Base-by-base conservation (phyloP, 2,329 filamentous ascomycete genomes). In the Saccharata proteae region DNA sequence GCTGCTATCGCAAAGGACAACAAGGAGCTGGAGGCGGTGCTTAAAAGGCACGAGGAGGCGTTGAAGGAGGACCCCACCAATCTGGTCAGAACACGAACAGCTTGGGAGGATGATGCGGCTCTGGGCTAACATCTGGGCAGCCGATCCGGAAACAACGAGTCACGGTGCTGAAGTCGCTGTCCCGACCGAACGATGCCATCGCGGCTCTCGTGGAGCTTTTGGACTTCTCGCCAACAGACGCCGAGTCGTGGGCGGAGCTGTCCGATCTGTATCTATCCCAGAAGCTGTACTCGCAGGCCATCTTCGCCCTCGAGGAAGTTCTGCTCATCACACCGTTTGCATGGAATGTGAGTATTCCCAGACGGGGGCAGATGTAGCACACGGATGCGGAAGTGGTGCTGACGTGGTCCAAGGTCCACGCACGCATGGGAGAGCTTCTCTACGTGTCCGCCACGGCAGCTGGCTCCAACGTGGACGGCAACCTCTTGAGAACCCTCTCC, bases 211-310 rank as follows among this genome's bases (percentile, higher is more conserved):
- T 77, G 39, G 68, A 76, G 35, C 67, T 96, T 16, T 62, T 98
- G 27, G 80, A 92, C 49, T 76, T 79, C 38, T 80, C 77, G 32
- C 86, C 90, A 2, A 93, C 82, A 2, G 90, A 98, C 59, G 77
- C 79, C 5, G 90, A 98, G 61, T 77, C 81, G 7, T 98, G 90
- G 90, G 74, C 83, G 31, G 90, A 98, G 60, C 65, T 96, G 43
- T 74, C 82, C 32, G 84, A 93, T 51, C 60, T 94, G 38, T 96
- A 98, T 57, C 67, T 85, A 17, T 67, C 68, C 13, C 80, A 88
- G 49, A 83, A 80, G 1, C 59, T 88, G 45, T 84, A 80, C 48
- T 61, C 76, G 10, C 88, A 96, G 55, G 81, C 85, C 22, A 75
- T 93, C 30, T 93, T 80, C 55, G 79, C 84, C 38, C 61, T 93